These are phyloP conservation scores for Aspergillus diversus DNA, from an alignment of 495 filamentous ascomycete genomes.

Conservation along the genomic window DNA sequence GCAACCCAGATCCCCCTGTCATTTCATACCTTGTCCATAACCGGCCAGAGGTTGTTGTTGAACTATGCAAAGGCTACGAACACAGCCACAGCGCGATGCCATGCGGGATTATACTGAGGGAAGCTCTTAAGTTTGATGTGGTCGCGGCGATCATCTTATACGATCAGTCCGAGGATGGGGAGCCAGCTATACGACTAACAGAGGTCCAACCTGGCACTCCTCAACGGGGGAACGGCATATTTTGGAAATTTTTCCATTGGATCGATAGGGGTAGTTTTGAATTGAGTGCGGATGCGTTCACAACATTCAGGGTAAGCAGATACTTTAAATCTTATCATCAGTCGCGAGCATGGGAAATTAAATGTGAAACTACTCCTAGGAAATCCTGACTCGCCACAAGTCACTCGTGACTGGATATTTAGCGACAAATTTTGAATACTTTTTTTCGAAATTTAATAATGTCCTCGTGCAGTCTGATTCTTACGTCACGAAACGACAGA, in stretches of 20 bases:
- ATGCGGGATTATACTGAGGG: conserved; percentile 86
- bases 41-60: conserved; percentile 83
- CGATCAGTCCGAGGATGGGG: conserved; percentile 74
- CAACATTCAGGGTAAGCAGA: conserved; percentile 81
- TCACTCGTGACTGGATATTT: conserved; percentile 84
- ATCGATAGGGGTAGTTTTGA: conserved; percentile 95
- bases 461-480: conserved; percentile 88
- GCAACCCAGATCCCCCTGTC: conserved; percentile 70
- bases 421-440: conserved; percentile 81
- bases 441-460: conserved; percentile 88
- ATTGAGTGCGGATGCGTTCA: conserved; percentile 95
- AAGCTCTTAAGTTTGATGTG: conserved; percentile 89
- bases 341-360: background rate
- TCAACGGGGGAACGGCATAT: conserved; percentile 77
- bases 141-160: conserved; percentile 89
- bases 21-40: conserved; percentile 83
- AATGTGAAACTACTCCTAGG: conserved; percentile 52
- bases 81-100: conserved; percentile 89
- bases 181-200: conserved; percentile 54
- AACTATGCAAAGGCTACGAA: conserved; percentile 87
- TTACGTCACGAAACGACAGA: conserved; percentile 98
- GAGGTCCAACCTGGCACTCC: conserved; percentile 68
- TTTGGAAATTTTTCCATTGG: conserved; percentile 99
- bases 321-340: background rate
- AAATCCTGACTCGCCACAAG: conserved; percentile 94